Base-by-base conservation (phyloP, 805 yeast species). In the Suhomyces sp. region DNA sequence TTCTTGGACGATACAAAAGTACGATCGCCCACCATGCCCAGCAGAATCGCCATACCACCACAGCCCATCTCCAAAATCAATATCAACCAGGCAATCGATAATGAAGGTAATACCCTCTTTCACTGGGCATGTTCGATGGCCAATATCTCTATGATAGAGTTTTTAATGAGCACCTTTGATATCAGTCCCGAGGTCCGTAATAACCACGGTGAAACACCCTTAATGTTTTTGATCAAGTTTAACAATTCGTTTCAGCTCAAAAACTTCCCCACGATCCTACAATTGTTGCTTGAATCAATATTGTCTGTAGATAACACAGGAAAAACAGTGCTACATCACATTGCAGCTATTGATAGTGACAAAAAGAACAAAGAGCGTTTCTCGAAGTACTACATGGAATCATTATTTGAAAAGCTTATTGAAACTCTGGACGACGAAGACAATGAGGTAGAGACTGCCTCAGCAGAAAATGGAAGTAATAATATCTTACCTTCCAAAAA, bases 91-190 rank as follows among this genome's bases (percentile, higher is more conserved):
- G 85, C 97, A 1, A 88, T 96, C 44, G 99, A 96, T 68, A 96
- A 89, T 59, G 83, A 86, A 52, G 97, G 98, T 0, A 94, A 94
- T 64, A 87, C 97, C 0, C 90, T 97, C 0, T 76, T 94, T 52
- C 99, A 94, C 68, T 89, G 98, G 96, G 96, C 97, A 3, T 85
- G 97, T 13, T 89, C 97, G 0, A 78, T 94, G 66, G 98, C 96
- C 0, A 83, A 89, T 52, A 69, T 85, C 1, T 73, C 83, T 2
- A 76, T 92, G 48, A 93, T 90, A 3, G 81, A 83, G 56, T 71
- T 83, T 25, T 63, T 87, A 25, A 58, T 86, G 19, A 66, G 84
- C 39, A 76, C 89, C 13, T 86, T 94, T 27, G 72, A 79, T 12
- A 85, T 96, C 0, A 79, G 81, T 54, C 78, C 93, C 39, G 77